Percentiles rank a stretch among this genome's conserved stretches.
Conservation (phyloP, 257 asterid genomes). For the Prunella vulgaris region DNA sequence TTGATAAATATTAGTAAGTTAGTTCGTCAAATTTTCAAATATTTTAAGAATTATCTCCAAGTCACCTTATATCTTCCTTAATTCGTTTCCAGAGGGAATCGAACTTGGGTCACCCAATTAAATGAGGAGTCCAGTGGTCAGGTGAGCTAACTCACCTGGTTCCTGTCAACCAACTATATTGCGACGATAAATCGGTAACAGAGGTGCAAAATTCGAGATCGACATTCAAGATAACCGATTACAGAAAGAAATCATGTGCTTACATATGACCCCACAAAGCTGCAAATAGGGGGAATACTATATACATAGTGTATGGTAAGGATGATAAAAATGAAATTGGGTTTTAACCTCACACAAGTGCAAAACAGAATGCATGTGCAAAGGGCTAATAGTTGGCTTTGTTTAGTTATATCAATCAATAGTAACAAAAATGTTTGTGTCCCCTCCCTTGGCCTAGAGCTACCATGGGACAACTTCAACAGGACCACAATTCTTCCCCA, state of each 20-base stretch:
- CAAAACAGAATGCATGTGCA: slow-evolving; percentile 40
- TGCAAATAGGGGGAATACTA: not conserved
- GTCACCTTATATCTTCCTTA: too few species aligned
- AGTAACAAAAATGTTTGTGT: slow-evolving; percentile 28
- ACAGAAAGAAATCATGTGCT: not conserved
- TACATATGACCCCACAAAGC: not conserved
- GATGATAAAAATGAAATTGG: too few species aligned
- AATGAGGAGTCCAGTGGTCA: too few species aligned
- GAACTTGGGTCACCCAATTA: too few species aligned
- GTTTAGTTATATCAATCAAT: slow-evolving; percentile 27
- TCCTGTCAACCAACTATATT: too few species aligned
- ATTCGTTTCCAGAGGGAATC: too few species aligned
- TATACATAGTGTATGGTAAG: not conserved
- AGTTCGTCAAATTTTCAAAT: too few species aligned
- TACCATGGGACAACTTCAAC: slow-evolving; percentile 22
- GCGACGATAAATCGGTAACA: too few species aligned
- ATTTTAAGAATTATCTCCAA: too few species aligned
- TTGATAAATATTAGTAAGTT: too few species aligned
- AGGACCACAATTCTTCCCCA: slow-evolving; percentile 29
- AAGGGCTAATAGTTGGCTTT: slow-evolving; percentile 22
- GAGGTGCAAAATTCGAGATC: not conserved
- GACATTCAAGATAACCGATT: not conserved
- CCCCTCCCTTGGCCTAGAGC: slow-evolving; percentile 32
- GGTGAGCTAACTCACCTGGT: too few species aligned
- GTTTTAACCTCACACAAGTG: slow-evolving; percentile 24